These are phyloP conservation scores for Penicillium macrosclerotiorum DNA, from an alignment of 495 filamentous ascomycete genomes.

Conservation along the genomic window DNA sequence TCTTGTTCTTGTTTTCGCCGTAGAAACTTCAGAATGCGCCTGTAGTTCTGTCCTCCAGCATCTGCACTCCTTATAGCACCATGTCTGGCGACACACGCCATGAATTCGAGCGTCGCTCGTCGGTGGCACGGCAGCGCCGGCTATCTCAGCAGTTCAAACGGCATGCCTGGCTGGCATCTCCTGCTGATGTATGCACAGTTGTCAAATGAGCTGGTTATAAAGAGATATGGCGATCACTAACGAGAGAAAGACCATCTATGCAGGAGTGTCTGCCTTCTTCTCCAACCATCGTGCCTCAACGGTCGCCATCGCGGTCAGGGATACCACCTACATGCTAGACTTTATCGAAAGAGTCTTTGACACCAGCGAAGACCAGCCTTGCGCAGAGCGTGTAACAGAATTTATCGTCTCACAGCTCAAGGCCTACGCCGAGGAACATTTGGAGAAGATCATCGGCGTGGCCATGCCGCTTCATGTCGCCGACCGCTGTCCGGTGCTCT, in stretches of 20 bases:
- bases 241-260: conserved; percentile 56
- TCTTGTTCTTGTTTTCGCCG: no score
- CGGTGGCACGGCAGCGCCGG: conserved; percentile 32
- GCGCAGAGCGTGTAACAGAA: conserved; percentile 44
- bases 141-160: conserved; percentile 22
- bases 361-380: conserved; percentile 21
- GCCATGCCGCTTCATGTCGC: conserved; percentile 45
- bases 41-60: background rate
- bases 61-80: background rate
- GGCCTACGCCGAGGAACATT: conserved; percentile 57
- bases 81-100: conserved; percentile 14
- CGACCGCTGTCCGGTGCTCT: conserved; percentile 52
- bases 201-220: background rate
- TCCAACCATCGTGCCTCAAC: conserved; percentile 49
- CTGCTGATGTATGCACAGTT: conserved; percentile 19
- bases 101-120: conserved; percentile 31
- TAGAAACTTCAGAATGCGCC: background rate
- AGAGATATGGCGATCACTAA: conserved; percentile 1
- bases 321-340: conserved; percentile 75
- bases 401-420: conserved; percentile 53
- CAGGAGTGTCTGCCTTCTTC: conserved; percentile 57
- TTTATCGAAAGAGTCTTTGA: conserved; percentile 60
- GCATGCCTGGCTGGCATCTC: conserved; percentile 22
- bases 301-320: conserved; percentile 69
- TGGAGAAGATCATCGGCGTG: conserved; percentile 65